A percentile compares a stretch with the other conserved stretches of the same genome.
Conservation (phyloP, 805 yeast species). For the Nakazawaea sp. region DNA sequence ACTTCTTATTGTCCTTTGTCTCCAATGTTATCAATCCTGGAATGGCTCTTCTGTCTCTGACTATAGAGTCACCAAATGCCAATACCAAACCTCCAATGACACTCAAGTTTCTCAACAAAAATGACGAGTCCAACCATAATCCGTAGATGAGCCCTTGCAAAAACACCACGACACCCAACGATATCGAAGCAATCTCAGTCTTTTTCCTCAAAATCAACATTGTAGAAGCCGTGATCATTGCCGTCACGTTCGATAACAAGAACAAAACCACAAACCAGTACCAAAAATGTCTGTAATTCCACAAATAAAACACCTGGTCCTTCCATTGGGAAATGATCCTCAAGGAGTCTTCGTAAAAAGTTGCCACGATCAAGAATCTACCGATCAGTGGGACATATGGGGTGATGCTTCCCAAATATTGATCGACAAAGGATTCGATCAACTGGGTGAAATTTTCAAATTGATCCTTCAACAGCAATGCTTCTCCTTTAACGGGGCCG, state of each 20-base stretch:
- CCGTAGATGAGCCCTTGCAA: slow-evolving; percentile 89
- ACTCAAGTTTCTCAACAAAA: slow-evolving; percentile 80
- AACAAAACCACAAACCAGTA: slow-evolving; percentile 71
- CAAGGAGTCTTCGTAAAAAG: slow-evolving; percentile 83
- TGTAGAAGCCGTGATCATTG: slow-evolving; percentile 71
- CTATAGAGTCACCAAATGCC: slow-evolving; percentile 81
- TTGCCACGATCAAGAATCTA: slow-evolving; percentile 84
- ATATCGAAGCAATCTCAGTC: slow-evolving; percentile 62
- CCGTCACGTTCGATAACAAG: slow-evolving; percentile 51
- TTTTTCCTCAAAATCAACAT: slow-evolving; percentile 63
- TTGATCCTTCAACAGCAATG: slow-evolving; percentile 23
- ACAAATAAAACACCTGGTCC: slow-evolving; percentile 81
- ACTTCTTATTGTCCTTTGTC: slow-evolving; percentile 69
- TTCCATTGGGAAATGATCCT: slow-evolving; percentile 85
- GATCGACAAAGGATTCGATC: slow-evolving; percentile 49
- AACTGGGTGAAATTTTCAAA: slow-evolving; percentile 47
- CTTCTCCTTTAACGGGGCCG: slow-evolving; percentile 9
- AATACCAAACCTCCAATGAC: slow-evolving; percentile 89
- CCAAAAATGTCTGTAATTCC: slow-evolving; percentile 75
- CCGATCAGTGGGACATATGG: slow-evolving; percentile 87
- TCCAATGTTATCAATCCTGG: slow-evolving; percentile 75
- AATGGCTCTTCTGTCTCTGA: slow-evolving; percentile 64
- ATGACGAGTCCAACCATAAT: slow-evolving; percentile 69
- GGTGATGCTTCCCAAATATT: slow-evolving; percentile 43
- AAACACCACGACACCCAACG: slow-evolving; percentile 63